Evolutionary conservation across 768 basidiomycete genomes (phyloP).

Genomic region (Hemileccinum impolitum): DNA sequence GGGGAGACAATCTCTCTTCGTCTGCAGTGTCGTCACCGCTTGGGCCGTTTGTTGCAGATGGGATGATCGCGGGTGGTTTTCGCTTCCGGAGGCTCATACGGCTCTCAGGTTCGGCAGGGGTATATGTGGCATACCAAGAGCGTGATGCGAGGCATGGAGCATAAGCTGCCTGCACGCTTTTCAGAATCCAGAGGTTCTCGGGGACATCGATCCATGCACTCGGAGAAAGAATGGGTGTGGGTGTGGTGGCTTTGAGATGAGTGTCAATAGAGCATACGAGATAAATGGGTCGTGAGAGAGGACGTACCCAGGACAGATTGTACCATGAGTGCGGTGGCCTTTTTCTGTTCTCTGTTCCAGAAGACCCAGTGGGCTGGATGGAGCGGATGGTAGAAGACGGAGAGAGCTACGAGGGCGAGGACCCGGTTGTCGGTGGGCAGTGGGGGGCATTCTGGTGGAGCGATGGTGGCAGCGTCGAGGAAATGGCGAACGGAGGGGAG

Average conservation of each 20-base stretch:
- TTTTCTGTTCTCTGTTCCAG: constrained; percentile 53
- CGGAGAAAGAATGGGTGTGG: constrained; percentile 33
- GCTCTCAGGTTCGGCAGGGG: constrained; percentile 27
- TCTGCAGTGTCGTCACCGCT: constrained; percentile 33
- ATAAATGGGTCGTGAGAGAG: background rate
- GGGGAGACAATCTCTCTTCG: constrained; percentile 27
- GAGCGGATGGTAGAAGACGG: constrained; percentile 51
- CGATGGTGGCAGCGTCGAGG: constrained; percentile 41
- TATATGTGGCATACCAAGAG: constrained; percentile 32
- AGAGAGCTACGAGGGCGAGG: constrained; percentile 58
- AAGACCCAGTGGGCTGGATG: constrained; percentile 63
- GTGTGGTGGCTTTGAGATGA: constrained; percentile 21
- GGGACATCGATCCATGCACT: constrained; percentile 34
- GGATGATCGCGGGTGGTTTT: constrained; percentile 23
- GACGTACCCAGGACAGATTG: constrained; percentile 53
- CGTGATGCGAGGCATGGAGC: constrained; percentile 19
- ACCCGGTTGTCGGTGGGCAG: constrained; percentile 41
- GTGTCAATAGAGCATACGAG: constrained; percentile 6
- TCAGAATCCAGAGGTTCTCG: constrained; percentile 35
- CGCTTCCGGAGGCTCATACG: constrained; percentile 35
- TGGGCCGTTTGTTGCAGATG: constrained; percentile 28
- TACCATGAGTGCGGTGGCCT: constrained; percentile 48
- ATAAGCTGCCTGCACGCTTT: constrained; percentile 30
- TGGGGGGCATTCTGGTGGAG: constrained; percentile 37
- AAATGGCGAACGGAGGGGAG: constrained; percentile 48